phyloP scores from a whole-genome alignment of 2,329 filamentous ascomycete species.

The Diaporthe vaccinii region DNA sequence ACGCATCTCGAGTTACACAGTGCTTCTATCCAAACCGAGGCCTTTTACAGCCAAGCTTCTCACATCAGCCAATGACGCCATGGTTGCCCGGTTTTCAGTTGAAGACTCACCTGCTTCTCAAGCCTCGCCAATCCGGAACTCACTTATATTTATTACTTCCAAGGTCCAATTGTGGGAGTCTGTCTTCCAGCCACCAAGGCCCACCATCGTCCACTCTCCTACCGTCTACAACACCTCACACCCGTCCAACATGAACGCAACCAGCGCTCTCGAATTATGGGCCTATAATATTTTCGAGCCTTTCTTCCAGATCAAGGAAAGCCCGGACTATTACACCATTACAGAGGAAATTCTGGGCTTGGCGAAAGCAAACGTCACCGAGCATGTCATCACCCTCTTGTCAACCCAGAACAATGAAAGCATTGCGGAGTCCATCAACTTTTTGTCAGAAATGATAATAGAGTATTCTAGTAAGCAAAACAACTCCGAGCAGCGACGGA shows the following conservation, averaged over 20 bases:
- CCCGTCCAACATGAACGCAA: not conserved
- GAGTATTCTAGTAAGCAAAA: not conserved
- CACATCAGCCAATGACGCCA: constrained; percentile 1
- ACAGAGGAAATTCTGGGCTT: not conserved
- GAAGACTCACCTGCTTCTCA: not conserved
- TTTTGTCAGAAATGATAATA: too few relatives aligned
- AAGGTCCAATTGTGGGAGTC: not conserved
- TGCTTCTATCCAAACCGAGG: not conserved
- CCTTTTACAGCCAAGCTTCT: not conserved
- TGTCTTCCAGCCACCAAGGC: not conserved
- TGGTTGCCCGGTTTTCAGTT: not conserved
- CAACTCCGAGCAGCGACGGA: not conserved
- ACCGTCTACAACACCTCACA: not conserved
- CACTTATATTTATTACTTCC: not conserved
- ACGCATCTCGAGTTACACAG: not conserved
- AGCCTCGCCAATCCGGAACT: too few relatives aligned
- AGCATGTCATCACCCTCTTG: not conserved
- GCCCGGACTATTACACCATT: not conserved
- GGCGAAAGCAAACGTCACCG: not conserved
- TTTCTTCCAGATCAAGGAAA: too few relatives aligned
- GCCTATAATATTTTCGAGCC: not conserved
- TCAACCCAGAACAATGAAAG: not conserved
- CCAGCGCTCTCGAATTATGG: not conserved
- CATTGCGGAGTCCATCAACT: not conserved
- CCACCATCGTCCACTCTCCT: not conserved